Percentiles rank a stretch among this genome's conserved stretches.
Conservation (phyloP, 768 basidiomycete species). For the Termitomyces sp. region DNA sequence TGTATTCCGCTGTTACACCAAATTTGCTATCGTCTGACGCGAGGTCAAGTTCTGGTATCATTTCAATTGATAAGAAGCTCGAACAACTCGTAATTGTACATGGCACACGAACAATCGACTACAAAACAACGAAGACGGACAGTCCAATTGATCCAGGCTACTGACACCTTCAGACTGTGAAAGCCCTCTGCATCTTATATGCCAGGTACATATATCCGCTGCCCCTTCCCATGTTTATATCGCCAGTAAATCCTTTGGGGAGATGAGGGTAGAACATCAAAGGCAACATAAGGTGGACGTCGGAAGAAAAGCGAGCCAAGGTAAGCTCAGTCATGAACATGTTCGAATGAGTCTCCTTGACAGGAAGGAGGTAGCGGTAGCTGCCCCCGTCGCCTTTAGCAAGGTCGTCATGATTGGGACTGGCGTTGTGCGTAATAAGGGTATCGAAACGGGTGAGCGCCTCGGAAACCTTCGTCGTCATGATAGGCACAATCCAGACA, state of each 20-base stretch:
- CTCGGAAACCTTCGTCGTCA: background rate
- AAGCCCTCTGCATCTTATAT: background rate
- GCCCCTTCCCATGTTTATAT: background rate
- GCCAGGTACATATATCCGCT: background rate
- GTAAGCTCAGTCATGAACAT: background rate
- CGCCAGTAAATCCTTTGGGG: background rate
- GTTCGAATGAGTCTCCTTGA: background rate
- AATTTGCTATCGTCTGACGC: background rate
- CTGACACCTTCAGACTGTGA: background rate
- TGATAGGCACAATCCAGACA: conserved; percentile 2
- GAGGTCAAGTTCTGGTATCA: background rate
- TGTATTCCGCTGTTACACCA: background rate
- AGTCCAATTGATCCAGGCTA: background rate
- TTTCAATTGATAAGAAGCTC: background rate
- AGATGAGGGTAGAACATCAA: background rate
- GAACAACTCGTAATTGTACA: background rate
- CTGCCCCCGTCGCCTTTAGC: background rate
- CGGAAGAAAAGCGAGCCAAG: background rate
- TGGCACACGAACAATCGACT: background rate
- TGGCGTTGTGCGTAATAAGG: background rate
- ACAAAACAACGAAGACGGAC: background rate
- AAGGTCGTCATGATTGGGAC: background rate
- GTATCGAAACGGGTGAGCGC: background rate
- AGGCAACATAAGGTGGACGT: background rate
- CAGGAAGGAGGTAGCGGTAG: conserved; percentile 1